A percentile compares a stretch with the other conserved stretches of the same genome.
These are phyloP conservation scores for Penicillium frequentans DNA, from an alignment of 2,329 filamentous ascomycete genomes.

Conservation along the genomic window DNA sequence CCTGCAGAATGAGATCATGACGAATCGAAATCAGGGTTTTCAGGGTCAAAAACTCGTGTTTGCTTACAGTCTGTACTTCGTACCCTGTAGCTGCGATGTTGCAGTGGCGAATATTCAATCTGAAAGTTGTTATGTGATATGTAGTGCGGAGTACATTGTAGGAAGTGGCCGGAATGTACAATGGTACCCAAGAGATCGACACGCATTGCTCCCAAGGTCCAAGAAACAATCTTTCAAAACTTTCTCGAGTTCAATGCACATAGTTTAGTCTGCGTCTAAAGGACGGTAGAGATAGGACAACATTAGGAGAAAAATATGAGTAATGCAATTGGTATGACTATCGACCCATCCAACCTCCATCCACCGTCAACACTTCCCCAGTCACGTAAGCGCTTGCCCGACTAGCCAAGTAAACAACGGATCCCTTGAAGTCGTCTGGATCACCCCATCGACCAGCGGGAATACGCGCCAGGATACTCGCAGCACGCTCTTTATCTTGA, in stretches of 20 bases:
- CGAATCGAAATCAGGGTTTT: not conserved
- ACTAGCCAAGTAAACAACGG: slow-evolving; percentile 73
- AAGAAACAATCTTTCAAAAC: too few species aligned
- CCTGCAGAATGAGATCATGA: slow-evolving; percentile 8
- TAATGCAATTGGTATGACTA: slow-evolving; percentile 37
- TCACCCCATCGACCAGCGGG: slow-evolving; percentile 79
- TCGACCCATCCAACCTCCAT: slow-evolving; percentile 90
- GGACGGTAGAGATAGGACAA: too few species aligned
- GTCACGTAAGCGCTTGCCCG: slow-evolving; percentile 74
- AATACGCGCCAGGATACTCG: slow-evolving; percentile 74
- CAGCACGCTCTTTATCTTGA: slow-evolving; percentile 66
- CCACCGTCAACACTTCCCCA: slow-evolving; percentile 77
- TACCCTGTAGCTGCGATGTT: not conserved
- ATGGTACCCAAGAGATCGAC: not conserved
- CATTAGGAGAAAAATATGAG: too few species aligned
- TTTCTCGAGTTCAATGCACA: not conserved
- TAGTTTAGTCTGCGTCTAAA: too few species aligned
- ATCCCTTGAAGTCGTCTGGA: slow-evolving; percentile 84
- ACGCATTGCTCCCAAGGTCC: not conserved
- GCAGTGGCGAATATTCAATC: not conserved
- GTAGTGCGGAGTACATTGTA: not conserved
- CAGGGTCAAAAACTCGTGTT: not conserved
- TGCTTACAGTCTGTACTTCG: not conserved
- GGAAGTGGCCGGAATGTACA: not conserved
- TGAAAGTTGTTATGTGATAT: not conserved